phyloP scores from a whole-genome alignment of 768 basidiomycete genomes.

The Rhodotorula sphaerocarpa region DNA sequence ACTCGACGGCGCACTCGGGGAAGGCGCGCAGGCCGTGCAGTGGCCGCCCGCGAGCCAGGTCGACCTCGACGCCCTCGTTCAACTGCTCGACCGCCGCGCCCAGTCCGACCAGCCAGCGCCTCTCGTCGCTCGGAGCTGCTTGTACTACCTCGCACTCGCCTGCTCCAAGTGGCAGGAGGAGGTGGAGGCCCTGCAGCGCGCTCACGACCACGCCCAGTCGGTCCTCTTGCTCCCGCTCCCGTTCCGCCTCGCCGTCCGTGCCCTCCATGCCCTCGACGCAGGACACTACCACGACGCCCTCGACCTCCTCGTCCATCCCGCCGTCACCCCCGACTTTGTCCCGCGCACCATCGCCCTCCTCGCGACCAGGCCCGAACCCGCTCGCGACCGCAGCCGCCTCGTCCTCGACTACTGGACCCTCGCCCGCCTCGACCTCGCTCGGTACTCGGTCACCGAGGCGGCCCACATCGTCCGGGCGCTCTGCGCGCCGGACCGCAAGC shows the following conservation, averaged over 20 bases:
- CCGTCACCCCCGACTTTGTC: constrained; percentile 27
- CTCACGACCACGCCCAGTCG: constrained; percentile 1
- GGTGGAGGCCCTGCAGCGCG: background rate
- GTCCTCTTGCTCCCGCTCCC: constrained; percentile 20
- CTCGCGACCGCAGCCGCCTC: constrained; percentile 1
- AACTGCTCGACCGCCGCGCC: background rate
- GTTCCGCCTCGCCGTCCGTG: constrained; percentile 19
- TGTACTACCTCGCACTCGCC: constrained; percentile 32
- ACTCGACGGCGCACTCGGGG: background rate
- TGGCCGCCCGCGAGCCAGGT: background rate
- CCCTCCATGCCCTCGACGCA: constrained; percentile 27
- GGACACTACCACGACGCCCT: constrained; percentile 10
- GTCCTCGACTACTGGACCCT: constrained; percentile 30
- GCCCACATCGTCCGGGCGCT: constrained; percentile 15
- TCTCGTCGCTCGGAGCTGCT: constrained; percentile 18
- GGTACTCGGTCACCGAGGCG: constrained; percentile 3
- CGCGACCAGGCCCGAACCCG: background rate
- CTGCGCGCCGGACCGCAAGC: constrained; percentile 8
- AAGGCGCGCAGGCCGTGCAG: background rate
- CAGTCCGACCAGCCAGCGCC: background rate
- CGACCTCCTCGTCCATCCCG: constrained; percentile 24
- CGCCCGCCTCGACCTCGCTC: constrained; percentile 6
- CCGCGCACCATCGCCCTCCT: constrained; percentile 23
- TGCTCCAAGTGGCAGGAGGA: background rate
- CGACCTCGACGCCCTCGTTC: background rate